phyloP scores from a whole-genome alignment of 495 filamentous ascomycete species.

The Elaphomyces granulatus region DNA sequence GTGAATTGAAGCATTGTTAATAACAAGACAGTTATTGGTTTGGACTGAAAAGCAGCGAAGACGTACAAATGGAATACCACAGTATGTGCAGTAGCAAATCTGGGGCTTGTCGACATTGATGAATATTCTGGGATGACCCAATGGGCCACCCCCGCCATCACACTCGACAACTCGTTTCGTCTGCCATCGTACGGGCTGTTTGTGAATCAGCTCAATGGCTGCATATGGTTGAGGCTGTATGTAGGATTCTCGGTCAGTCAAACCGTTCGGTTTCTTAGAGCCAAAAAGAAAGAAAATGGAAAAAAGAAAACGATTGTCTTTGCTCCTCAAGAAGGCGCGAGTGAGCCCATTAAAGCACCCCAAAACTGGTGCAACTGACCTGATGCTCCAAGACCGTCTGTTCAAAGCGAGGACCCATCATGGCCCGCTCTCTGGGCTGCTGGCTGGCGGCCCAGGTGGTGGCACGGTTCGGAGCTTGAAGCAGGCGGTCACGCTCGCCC shows the following conservation, averaged over 20 bases:
- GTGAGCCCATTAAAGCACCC: background rate
- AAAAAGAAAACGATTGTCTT: constrained; percentile 1
- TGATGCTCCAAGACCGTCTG: constrained; percentile 85
- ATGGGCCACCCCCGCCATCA: constrained; percentile 84
- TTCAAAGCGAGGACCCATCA: constrained; percentile 91
- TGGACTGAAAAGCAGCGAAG: background rate
- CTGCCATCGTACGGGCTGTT: constrained; percentile 85
- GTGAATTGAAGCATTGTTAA: constrained; percentile 1
- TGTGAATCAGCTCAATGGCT: constrained; percentile 91
- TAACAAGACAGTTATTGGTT: background rate
- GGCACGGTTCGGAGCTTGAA: constrained; percentile 79
- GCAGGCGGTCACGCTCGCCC: constrained; percentile 41
- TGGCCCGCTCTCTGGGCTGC: constrained; percentile 60
- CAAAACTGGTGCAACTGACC: constrained; percentile 38
- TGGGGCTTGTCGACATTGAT: constrained; percentile 98
- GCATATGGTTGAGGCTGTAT: constrained; percentile 68
- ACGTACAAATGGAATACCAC: constrained; percentile 88
- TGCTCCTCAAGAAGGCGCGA: background rate
- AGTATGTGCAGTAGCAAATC: constrained; percentile 82
- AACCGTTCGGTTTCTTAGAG: too few species aligned
- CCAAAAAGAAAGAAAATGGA: background rate
- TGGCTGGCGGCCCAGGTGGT: constrained; percentile 74
- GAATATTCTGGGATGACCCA: constrained; percentile 84
- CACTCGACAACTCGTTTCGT: constrained; percentile 69
- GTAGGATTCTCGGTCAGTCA: background rate